Conservation (phyloP, 495 filamentous ascomycete genomes). For the Aspergillus kassunensis region DNA sequence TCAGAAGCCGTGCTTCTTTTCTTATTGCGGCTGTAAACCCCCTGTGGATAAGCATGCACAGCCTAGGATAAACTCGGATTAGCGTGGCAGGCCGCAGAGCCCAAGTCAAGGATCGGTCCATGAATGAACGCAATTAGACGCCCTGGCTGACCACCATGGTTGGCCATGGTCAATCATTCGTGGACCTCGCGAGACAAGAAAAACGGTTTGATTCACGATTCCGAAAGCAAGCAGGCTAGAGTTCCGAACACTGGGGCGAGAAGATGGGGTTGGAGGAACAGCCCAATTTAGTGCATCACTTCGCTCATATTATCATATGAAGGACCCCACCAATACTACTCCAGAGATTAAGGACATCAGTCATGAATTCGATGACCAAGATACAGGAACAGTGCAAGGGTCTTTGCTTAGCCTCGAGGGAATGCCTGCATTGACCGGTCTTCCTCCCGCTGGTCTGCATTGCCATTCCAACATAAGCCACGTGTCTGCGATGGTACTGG, state of each 20-base stretch:
- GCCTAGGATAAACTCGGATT: conserved; percentile 11
- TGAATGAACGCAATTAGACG: conserved; percentile 7
- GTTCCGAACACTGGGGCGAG: neutral
- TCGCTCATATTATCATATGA: neutral
- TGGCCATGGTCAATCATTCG: neutral
- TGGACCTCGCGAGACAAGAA: conserved; percentile 1
- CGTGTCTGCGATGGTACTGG: conserved; percentile 15
- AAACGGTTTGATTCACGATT: too few relatives aligned
- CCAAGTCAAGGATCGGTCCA: conserved; percentile 3
- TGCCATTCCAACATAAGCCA: conserved; percentile 17
- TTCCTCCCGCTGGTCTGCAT: conserved; percentile 16
- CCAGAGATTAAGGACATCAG: neutral
- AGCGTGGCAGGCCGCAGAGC: conserved; percentile 1
- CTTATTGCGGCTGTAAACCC: conserved; percentile 23
- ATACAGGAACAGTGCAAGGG: neutral
- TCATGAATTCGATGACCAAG: neutral
- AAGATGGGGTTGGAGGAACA: neutral
- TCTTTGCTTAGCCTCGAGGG: neutral
- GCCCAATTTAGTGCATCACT: neutral
- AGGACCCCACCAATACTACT: neutral
- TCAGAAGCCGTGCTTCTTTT: conserved; percentile 7
- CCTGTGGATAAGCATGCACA: conserved; percentile 15
- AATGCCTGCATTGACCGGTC: neutral
- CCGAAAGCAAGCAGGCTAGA: neutral
- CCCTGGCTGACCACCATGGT: conserved; percentile 10